Evolutionary conservation across 2,329 filamentous ascomycete species (phyloP), one percentile per base, ranked within the genome.

Genomic region (Curvularia verruculosa): DNA sequence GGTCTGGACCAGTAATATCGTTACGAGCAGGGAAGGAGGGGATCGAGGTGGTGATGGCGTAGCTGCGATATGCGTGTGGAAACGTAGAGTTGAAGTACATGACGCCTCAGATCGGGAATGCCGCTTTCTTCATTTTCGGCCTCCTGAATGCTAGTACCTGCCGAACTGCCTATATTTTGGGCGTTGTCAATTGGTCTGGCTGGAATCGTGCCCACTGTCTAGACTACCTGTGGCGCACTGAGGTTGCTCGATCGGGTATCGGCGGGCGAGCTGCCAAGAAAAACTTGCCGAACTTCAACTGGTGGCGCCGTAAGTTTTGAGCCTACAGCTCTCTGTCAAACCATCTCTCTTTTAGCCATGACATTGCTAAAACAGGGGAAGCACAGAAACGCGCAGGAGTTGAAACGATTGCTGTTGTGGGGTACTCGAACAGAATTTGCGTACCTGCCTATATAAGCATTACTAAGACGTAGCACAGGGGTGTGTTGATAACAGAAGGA

Each of bases 301-400:
- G 31, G 41, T 36, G 28, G 34, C 52, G 29, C 36, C 19, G 15
- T 41, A 51, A 52, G 55, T 41, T 47, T 51, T 47, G n/a, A 15
- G 26, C 6, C 7, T 46, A 28, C 41, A 47, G 15, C 23, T 48
- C 23, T 39, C 26, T 39, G 36, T 45, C 41, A 13, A 51, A 3
- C 28, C 8, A 26, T 23, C 37, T 5, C 5, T 21, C 21, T 43
- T 36, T 12, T 26, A 6, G 19, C 21, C 40, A 18, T 24, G 12
- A 8, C 5, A 8, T 5, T 54, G 23, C 36, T 43, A 41, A 40
- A 26, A 41, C 29, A 21, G 10, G 29, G 34, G 28, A 28, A 43
- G 28, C 43, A 40, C 34, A 45, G 44, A 19, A 49, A 13, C 31
- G 24, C 19, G 36, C n/a, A 41, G 26, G 18, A 5, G 28, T 36